Evolutionary conservation across 106 monocot species (phyloP), one percentile per base, ranked within the genome.

Genomic region (Posidonia australis): DNA sequence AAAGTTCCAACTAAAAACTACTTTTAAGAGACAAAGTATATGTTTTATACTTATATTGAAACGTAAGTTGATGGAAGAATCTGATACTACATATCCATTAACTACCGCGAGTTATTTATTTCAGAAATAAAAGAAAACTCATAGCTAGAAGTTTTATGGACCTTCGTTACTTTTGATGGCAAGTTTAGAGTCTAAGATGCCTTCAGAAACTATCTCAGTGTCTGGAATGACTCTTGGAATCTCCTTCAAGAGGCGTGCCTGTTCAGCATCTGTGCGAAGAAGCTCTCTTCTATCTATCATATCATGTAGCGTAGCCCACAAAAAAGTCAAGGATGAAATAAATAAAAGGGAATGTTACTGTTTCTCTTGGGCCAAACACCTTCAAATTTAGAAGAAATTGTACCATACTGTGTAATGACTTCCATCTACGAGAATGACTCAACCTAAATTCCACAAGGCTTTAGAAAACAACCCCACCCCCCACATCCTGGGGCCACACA

Each of bases 201-300:
- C 20, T 64, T 46, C 63, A 44, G 59, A 13, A 62, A 47, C 63
- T 46, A 21, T n/a, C 61, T 78, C 19, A 19, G 21, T 69, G 59
- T 89, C 88, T 14, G 72, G 69, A 74, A 80, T 48, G 53, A 80
- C 70, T 54, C 51, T 19, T 22, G 93, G 93, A 62, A 93, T 71
- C 70, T 81, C 75, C 74, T 83, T 72, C 46, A 89, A 31, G 14
- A 83, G 81, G 13, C 77, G 78, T 58, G 58, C 62, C 63, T 67
- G 54, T 70, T 89, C 93, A 32, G 67, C 77, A 32, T 83, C 68
- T 52, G 64, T 78, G 11, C 66, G 64, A 7, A 93, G 81, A 23
- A 81, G 58, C 11, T 77, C 62, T 74, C 70, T 83, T 82, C 67
- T 77, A 12, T 83, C 77, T 41, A 83, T 81, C 67, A 76, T 74